Evolutionary conservation across 2,329 filamentous ascomycete species (phyloP).

Genomic region (Fusarium floridanum): DNA sequence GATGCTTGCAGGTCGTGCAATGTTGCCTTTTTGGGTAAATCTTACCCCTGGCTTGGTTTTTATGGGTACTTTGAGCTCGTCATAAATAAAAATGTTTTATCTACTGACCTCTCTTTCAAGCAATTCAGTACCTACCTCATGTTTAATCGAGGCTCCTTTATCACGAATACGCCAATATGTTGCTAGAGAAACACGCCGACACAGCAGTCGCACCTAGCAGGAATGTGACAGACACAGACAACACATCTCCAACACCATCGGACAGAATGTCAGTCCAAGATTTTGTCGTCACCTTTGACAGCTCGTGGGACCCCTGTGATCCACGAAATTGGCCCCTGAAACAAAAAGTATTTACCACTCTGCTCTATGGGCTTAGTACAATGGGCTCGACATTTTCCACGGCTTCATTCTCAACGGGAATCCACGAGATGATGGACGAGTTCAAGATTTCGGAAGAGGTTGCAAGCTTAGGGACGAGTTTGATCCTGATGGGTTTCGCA

Average conservation of each 20-base stretch:
- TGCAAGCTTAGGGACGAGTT: background rate
- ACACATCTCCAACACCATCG: background rate
- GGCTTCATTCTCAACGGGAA: background rate
- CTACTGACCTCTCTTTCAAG: background rate
- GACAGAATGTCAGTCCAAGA: background rate
- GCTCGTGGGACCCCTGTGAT: background rate
- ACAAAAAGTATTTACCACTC: background rate
- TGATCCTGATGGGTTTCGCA: background rate
- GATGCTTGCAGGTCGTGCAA: background rate
- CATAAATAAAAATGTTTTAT: background rate
- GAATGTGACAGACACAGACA: background rate
- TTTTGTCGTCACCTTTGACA: background rate
- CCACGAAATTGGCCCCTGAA: background rate
- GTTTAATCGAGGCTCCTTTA: background rate
- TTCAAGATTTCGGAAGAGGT: background rate
- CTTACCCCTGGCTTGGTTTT: background rate
- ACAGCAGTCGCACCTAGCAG: background rate
- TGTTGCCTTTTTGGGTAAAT: background rate
- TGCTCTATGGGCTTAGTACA: background rate
- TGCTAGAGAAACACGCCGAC: background rate
- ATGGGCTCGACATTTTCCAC: background rate
- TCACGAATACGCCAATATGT: background rate
- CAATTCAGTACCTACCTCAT: background rate
- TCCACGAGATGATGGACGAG: background rate
- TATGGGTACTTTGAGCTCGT: background rate